Evolutionary conservation across 495 filamentous ascomycete genomes (phyloP), one percentile per base, ranked within the genome.

Genomic region (Talaromyces proteolyticus): DNA sequence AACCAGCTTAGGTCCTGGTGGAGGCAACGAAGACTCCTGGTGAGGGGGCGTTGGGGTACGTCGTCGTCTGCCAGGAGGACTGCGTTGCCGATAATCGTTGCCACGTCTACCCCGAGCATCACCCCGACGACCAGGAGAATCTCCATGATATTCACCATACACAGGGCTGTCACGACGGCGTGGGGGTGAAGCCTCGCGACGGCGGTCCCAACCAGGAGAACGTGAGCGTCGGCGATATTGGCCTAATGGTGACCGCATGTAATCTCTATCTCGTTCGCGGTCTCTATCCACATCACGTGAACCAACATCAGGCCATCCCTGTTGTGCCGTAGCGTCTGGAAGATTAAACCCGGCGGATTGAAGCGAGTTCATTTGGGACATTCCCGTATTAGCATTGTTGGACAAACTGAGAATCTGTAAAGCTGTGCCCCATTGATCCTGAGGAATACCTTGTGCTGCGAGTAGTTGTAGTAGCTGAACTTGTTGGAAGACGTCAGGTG

Each of bases 21-120:
- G 73, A 38, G 79, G 77, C 55, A 80, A 61, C 37, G 66, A 65
- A 14, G 69, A 67, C 53, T 81, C 78, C 56, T 74, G 74, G 54
- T 66, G 69, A 55, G 68, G 66, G 57, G 78, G 83, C 47, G 70
- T 82, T 19, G 84, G 77, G 52, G 80, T 85, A 51, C 78, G 80
- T 49, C 74, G 79, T 57, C 79, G 79, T 44, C 83, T 80, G 38
- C 69, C 73, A 22, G 70, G 68, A 42, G 91, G 91, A 50, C 88
- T 93, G 55, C 91, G 87, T 63, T 95, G 89, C 43, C 91, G 87
- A 68, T 90, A 95, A 11, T 87, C 85, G 50, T 76, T 70, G 45
- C 79, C 60, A 44, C 73, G 67, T 47, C 74, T 72, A 20, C 81
- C 70, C 63, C 80, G 79, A 55, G 84, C 84, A 39, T 79, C 78